Conservation (phyloP, 225 moss, liverwort and hornwort species). For the Lunularia cruciata region DNA sequence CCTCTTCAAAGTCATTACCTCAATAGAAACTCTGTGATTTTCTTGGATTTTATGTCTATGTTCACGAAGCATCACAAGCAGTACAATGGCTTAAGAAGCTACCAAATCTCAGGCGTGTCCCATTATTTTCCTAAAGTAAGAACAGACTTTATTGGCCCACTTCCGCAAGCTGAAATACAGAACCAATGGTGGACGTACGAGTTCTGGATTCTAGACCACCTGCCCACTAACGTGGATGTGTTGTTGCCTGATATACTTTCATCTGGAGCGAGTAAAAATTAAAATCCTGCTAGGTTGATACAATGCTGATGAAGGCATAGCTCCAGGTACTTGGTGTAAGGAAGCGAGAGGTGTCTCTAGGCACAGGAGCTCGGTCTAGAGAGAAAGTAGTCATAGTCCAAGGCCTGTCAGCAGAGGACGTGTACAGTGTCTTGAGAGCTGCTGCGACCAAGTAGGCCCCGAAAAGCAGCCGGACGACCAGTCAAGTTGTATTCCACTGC, state of each 20-base stretch:
- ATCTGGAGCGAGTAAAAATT: not conserved
- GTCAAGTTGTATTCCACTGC: not conserved
- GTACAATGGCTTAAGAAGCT: no score
- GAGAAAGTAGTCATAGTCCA: conserved; percentile 61
- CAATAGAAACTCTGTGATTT: not conserved
- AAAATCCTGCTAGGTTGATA: not conserved
- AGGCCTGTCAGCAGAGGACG: conserved; percentile 45
- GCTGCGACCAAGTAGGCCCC: conserved; percentile 15
- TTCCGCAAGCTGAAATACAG: not conserved
- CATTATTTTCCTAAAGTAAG: not conserved
- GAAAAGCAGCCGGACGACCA: no score
- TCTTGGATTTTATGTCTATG: not conserved
- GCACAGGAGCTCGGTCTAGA: conserved; percentile 60
- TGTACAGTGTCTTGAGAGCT: conserved; percentile 42
- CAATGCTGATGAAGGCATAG: conserved; percentile 16
- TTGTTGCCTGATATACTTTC: not conserved
- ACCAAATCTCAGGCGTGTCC: no score
- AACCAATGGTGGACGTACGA: not conserved
- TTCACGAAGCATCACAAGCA: no score
- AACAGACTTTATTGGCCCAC: not conserved
- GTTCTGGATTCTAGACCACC: not conserved
- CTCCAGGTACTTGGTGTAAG: conserved; percentile 56
- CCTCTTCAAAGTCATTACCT: no score
- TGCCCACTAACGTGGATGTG: not conserved
- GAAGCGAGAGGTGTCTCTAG: conserved; percentile 56